Evolutionary conservation across 176 grass and related monocot species (phyloP).

Genomic region (Canna indica): DNA sequence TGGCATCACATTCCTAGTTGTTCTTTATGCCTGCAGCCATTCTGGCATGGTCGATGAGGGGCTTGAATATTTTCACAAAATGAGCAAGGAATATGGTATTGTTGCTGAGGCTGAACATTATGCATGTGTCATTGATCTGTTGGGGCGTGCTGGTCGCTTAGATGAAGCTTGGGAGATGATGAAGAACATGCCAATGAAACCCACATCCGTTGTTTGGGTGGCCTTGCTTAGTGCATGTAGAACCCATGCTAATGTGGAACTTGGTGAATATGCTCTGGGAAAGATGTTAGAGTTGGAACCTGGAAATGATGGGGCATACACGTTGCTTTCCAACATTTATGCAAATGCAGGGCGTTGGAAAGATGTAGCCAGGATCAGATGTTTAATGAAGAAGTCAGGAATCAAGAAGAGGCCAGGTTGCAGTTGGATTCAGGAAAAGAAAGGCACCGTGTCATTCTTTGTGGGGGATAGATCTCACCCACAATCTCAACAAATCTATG

Average conservation of each 20-base stretch:
- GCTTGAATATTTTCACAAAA: conserved; percentile 57
- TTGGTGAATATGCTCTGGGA: conserved; percentile 66
- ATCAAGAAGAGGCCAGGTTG: conserved; percentile 80
- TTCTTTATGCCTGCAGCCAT: conserved; percentile 84
- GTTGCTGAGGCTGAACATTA: conserved; percentile 55
- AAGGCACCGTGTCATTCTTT: conserved; percentile 62
- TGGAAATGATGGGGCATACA: conserved; percentile 79
- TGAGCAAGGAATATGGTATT: conserved; percentile 50
- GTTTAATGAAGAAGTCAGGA: conserved; percentile 54
- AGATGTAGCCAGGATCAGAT: conserved; percentile 61
- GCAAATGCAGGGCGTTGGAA: conserved; percentile 68
- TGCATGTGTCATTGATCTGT: conserved; percentile 73
- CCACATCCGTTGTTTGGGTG: conserved; percentile 61
- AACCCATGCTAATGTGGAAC: conserved; percentile 73
- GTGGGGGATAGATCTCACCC: conserved; percentile 71
- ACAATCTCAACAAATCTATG: conserved; percentile 60
- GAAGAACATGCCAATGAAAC: conserved; percentile 65
- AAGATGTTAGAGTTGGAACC: conserved; percentile 49
- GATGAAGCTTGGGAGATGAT: conserved; percentile 65
- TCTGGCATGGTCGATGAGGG: conserved; percentile 73
- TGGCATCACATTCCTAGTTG: conserved; percentile 71
- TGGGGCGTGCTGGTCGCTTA: conserved; percentile 57
- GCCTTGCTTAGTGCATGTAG: conserved; percentile 72
- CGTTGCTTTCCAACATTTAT: conserved; percentile 83
- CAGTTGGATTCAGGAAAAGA: conserved; percentile 82